These are phyloP conservation scores for Hericium erinaceus DNA, from an alignment of 768 basidiomycete species.

Conservation along the genomic window DNA sequence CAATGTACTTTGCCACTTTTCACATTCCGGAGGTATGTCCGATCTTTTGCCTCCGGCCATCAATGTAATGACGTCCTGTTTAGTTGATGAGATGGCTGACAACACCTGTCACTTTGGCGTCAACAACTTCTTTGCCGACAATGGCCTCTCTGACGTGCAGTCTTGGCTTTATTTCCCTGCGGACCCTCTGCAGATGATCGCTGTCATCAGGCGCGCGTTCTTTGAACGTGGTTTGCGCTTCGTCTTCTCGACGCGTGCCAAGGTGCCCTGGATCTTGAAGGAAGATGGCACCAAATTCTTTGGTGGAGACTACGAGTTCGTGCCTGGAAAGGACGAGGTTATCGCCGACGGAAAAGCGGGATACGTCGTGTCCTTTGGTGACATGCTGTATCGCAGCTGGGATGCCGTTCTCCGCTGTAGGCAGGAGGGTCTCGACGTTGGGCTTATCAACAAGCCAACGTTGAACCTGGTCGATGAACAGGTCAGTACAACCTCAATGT, in stretches of 20 bases:
- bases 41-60: background rate
- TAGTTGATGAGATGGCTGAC: constrained; percentile 40
- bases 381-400: constrained; percentile 77
- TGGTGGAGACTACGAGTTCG: constrained; percentile 64
- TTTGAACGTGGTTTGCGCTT: constrained; percentile 79
- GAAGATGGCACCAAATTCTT: constrained; percentile 65
- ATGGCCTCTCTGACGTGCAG: constrained; percentile 72
- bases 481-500: constrained; percentile 24
- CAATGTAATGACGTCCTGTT: background rate
- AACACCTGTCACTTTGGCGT: constrained; percentile 61
- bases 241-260: constrained; percentile 83
- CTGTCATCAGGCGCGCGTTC: constrained; percentile 69
- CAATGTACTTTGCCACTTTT: constrained; percentile 85
- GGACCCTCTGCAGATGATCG: constrained; percentile 72
- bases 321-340: constrained; percentile 78
- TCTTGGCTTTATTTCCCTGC: constrained; percentile 86
- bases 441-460: constrained; percentile 79
- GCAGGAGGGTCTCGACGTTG: constrained; percentile 67
- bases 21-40: constrained; percentile 68
- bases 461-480: constrained; percentile 80
- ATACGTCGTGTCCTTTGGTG: constrained; percentile 80
- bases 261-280: constrained; percentile 80
- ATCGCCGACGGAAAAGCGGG: constrained; percentile 71
- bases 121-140: constrained; percentile 85
- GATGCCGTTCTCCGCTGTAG: constrained; percentile 75